Conservation (phyloP, 1,284 basidiomycete species). For the Cutaneotrichosporon cavernicola region DNA sequence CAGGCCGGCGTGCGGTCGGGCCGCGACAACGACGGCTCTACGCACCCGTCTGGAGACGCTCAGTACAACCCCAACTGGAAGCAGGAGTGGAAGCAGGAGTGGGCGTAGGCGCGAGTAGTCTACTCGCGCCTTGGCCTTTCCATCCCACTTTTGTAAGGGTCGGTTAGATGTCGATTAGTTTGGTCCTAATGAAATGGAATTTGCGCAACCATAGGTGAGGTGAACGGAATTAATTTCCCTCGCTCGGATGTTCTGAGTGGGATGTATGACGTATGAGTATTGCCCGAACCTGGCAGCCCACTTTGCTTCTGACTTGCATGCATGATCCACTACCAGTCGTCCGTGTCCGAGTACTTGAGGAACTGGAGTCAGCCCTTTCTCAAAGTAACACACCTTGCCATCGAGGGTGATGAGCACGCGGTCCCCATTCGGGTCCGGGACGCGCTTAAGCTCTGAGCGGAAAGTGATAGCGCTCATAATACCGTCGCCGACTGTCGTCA, state of each 20-base stretch:
- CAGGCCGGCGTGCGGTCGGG: slow-evolving; percentile 1
- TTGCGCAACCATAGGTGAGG: no score
- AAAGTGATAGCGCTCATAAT: slow-evolving; percentile 92
- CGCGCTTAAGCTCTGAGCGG: slow-evolving; percentile 68
- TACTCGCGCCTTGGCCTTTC: no score
- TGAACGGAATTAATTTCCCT: no score
- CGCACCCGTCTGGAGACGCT: slow-evolving; percentile 12
- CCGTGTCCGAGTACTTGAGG: slow-evolving; percentile 1
- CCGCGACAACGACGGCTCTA: slow-evolving; percentile 16
- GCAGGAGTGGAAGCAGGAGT: background rate
- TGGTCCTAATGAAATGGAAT: no score
- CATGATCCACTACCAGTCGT: background rate
- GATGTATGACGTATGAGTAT: no score
- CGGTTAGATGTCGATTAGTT: no score
- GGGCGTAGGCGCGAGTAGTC: no score
- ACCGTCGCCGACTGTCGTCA: slow-evolving; percentile 70
- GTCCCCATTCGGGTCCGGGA: slow-evolving; percentile 76
- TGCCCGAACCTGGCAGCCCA: no score
- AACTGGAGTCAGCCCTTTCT: background rate
- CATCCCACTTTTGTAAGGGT: no score
- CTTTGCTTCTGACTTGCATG: no score
- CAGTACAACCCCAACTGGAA: slow-evolving; percentile 7
- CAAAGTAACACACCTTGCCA: slow-evolving; percentile 56
- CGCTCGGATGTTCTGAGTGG: no score
- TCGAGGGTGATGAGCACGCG: slow-evolving; percentile 78